Evolutionary conservation across 129 eudicot genomes (phyloP), one percentile per base, ranked within the genome.

Genomic region (Saussurea involucrata): DNA sequence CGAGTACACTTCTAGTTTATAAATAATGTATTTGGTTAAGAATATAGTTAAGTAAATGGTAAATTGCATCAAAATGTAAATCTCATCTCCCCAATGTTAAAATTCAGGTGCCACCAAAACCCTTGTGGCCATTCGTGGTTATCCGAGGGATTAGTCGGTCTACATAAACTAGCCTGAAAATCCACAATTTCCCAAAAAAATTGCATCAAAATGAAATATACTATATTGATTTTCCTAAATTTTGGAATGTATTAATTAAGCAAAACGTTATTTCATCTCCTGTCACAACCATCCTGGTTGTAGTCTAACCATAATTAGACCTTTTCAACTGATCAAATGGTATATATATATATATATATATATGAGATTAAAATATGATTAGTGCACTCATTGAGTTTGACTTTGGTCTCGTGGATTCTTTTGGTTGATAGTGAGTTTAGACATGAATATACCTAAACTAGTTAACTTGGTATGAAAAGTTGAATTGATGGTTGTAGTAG

Each of bases 401-500:
- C 82, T 65, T 69, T 60, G 73, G 69, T 78, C 64, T 70, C 64
- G 18, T 24, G 17, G 74, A 32, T 65, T 80, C 79, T 69, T 64
- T 66, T 71, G 31, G 82, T 20, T 53, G 65, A 33, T 60, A 71
- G 53, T 42, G 55, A 61, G 66, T 77, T 77, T 36, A 63, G 46
- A 71, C 65, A 71, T 66, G 33, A 55, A 15, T 70, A 63, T 71
- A 71, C 42, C 78, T 79, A 64, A 79, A 79, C 83, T 22, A 72
- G 83, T 79, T 73, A 73, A 57, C 64, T 15, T 72, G 67, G 84
- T 80, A 34, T 80, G 84, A 80, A 80, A 80, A 66, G 64, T 73
- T 80, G 80, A 80, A 73, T 53, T 21, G 40, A 33, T 49, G 73
- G 61, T 17, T 49, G 68, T 46, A 65, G 68, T 49, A n/a, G 78